These are phyloP conservation scores for Solanum dulcamara DNA, from an alignment of 257 asterid species.

Conservation along the genomic window DNA sequence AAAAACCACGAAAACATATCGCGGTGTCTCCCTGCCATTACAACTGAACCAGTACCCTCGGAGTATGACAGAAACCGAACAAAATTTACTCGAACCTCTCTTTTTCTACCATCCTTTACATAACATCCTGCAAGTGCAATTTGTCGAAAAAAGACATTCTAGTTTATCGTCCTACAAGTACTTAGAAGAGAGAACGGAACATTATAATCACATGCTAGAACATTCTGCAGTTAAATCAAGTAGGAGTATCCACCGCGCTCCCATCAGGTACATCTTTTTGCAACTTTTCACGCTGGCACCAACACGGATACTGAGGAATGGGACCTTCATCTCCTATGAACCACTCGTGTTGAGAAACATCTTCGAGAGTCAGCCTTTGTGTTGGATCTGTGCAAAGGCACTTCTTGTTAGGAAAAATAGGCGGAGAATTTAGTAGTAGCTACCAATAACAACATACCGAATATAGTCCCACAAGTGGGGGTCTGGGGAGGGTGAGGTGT, in stretches of 20 bases:
- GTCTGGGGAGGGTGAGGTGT: neutral
- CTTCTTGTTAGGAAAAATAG: neutral
- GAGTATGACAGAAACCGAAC: neutral
- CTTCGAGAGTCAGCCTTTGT: conserved; percentile 56
- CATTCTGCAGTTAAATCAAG: conserved; percentile 5
- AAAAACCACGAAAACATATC: neutral
- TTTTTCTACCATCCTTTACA: neutral
- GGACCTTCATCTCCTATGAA: conserved; percentile 65
- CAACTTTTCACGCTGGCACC: conserved; percentile 53
- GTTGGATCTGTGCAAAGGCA: conserved; percentile 53
- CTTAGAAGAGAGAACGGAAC: neutral
- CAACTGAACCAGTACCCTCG: neutral
- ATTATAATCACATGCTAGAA: neutral
- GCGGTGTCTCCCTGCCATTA: neutral
- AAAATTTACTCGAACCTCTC: neutral
- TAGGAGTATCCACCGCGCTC: conserved; percentile 12
- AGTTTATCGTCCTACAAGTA: neutral
- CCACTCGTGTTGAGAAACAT: conserved; percentile 67
- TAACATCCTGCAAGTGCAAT: neutral
- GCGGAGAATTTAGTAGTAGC: neutral
- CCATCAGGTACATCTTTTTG: conserved; percentile 7
- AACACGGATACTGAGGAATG: conserved; percentile 47
- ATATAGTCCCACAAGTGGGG: neutral
- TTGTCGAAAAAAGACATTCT: neutral
- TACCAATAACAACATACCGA: neutral